Conservation (phyloP, 139 green algal species). For the Tetradesmus obliquus region DNA sequence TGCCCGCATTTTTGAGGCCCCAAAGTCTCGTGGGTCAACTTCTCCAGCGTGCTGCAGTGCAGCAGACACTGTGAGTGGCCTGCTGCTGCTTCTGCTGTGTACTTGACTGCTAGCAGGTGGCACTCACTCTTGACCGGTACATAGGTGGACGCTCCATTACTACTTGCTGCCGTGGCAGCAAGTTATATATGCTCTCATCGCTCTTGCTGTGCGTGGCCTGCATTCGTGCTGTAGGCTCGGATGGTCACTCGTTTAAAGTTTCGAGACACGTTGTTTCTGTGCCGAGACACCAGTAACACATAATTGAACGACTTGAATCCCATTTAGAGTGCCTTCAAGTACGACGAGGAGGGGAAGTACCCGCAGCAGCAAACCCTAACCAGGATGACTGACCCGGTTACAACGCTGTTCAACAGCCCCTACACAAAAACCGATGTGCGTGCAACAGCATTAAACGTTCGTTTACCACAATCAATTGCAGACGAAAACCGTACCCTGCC, state of each 20-base stretch:
- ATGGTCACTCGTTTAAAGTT: neutral
- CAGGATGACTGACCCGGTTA: no score
- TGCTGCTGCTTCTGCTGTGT: neutral
- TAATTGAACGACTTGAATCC: no score
- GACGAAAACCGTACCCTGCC: no score
- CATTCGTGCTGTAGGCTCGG: neutral
- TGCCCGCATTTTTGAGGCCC: neutral
- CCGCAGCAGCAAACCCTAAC: no score
- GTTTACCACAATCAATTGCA: no score
- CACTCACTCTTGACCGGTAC: slow-evolving; percentile 65
- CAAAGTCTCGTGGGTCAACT: slow-evolving; percentile 46
- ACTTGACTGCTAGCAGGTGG: neutral
- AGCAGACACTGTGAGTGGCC: neutral
- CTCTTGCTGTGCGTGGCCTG: neutral
- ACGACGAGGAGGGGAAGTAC: no score
- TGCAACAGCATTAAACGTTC: no score
- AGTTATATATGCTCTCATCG: slow-evolving; percentile 76
- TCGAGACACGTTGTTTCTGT: no score
- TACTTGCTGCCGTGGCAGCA: slow-evolving; percentile 67
- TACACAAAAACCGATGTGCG: no score
- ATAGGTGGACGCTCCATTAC: slow-evolving; percentile 54
- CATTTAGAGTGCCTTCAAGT: no score
- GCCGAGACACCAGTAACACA: no score
- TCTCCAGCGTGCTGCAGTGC: slow-evolving; percentile 51
- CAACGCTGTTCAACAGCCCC: no score